Evolutionary conservation across 2,329 filamentous ascomycete genomes (phyloP).

Genomic region (Elsinoe arachidis): DNA sequence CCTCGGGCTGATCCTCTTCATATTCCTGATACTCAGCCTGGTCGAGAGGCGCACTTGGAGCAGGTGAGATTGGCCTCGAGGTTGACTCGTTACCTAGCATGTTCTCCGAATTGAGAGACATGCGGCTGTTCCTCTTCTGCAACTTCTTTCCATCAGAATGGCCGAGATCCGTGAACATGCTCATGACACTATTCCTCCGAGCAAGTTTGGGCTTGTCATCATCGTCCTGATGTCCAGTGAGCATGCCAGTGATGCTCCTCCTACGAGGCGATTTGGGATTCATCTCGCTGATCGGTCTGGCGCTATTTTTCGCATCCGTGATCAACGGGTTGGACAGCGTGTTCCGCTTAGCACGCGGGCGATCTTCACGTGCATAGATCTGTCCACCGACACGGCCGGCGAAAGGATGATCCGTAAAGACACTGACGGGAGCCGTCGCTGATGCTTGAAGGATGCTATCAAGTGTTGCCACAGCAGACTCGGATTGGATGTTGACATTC

Average conservation of each 20-base stretch:
- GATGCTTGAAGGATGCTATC: slow-evolving; percentile 90
- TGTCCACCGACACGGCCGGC: slow-evolving; percentile 67
- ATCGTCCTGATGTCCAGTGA: neutral
- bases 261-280: neutral
- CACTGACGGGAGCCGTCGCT: slow-evolving; percentile 74
- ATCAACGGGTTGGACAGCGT: slow-evolving; percentile 17
- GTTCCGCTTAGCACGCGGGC: slow-evolving; percentile 19
- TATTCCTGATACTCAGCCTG: slow-evolving; percentile 28
- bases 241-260: neutral
- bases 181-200: slow-evolving; percentile 24
- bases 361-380: slow-evolving; percentile 52
- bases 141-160: slow-evolving; percentile 25
- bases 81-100: slow-evolving; percentile 19
- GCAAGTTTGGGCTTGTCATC: neutral
- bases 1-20: slow-evolving; percentile 37
- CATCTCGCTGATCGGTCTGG: neutral
- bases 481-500: slow-evolving; percentile 52
- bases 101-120: slow-evolving; percentile 22
- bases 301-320: slow-evolving; percentile 10
- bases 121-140: slow-evolving; percentile 27
- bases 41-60: slow-evolving; percentile 23
- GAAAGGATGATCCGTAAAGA: slow-evolving; percentile 83
- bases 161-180: slow-evolving; percentile 25
- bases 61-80: slow-evolving; percentile 13
- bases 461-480: slow-evolving; percentile 79